Evolutionary conservation across 345 rosid species (phyloP), one percentile per base, ranked within the genome.

Genomic region (Geranium brycei): DNA sequence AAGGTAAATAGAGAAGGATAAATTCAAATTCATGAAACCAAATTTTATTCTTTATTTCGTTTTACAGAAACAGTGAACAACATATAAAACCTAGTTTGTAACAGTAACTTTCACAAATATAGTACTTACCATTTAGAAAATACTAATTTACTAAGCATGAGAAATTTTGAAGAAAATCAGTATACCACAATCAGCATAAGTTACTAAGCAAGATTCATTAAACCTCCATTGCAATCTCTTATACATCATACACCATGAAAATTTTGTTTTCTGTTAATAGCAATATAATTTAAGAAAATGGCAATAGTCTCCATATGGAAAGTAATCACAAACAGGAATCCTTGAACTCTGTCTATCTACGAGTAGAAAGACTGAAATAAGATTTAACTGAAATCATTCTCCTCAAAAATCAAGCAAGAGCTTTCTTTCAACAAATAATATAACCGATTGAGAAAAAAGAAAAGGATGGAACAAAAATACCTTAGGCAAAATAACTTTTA

Each of bases 1-100:
- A 75, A 71, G 69, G 69, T 51, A 71, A 72, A 67, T 28, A 64
- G 19, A 62, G 0, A 47, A 47, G 11, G 53, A 3, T 47, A 47
- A 41, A 47, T 11, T 47, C 13, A 8, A 8, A 47, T 47, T 47
- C 11, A 47, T 47, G 53, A 6, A 23, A 13, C 53, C 53, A 47
- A 47, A 13, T 3, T 35, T 47, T 47, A 47, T 8, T 47, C 53
- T 47, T 47, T 13, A 47, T 47, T 47, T 47, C 53, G 11, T 47
- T 38, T 47, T 8, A 47, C 14, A 47, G 53, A 47, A 47, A 8
- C 13, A 47, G 53, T 3, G 53, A 47, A 47, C 53, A 11, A 47
- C 53, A 47, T 47, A 47, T 47, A 47, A 47, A 47, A 47, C 13
- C 53, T 47, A 47, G 13, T 47, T 47, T 47, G 53, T 47, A 47